Evolutionary conservation across 495 filamentous ascomycete genomes (phyloP).

Genomic region (Trichodelitschia bisporula): DNA sequence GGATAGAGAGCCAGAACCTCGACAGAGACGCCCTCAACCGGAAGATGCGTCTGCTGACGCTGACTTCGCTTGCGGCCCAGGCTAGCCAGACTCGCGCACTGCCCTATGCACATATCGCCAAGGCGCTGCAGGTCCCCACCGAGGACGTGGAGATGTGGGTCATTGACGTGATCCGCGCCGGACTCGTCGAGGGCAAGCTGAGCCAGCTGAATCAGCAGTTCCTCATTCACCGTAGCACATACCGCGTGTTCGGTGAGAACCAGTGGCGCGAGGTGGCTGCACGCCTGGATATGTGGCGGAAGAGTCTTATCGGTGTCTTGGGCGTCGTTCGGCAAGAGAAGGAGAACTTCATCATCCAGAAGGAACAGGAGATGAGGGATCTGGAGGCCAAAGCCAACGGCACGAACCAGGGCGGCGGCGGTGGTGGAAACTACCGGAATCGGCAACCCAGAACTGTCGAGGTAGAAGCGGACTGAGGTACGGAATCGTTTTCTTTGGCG

Average conservation of each 20-base stretch:
- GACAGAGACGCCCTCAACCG: conserved; percentile 38
- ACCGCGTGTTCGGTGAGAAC: conserved; percentile 89
- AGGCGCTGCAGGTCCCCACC: conserved; percentile 51
- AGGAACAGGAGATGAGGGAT: neutral
- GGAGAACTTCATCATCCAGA: conserved; percentile 30
- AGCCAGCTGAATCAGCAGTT: conserved; percentile 78
- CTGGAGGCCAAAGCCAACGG: neutral
- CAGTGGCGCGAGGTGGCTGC: conserved; percentile 90
- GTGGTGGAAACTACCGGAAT: no score
- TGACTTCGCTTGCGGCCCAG: conserved; percentile 66
- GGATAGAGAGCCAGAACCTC: conserved; percentile 44
- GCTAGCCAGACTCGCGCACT: conserved; percentile 51
- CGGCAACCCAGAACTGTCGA: no score
- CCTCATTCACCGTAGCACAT: conserved; percentile 79
- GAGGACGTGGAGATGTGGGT: conserved; percentile 94
- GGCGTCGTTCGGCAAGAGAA: conserved; percentile 53
- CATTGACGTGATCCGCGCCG: conserved; percentile 88
- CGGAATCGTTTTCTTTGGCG: no score
- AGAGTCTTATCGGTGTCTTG: conserved; percentile 48
- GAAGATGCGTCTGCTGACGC: conserved; percentile 88
- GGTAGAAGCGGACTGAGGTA: no score
- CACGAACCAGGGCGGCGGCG: neutral
- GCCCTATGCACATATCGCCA: conserved; percentile 59
- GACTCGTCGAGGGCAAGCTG: conserved; percentile 83
- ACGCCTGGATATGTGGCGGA: conserved; percentile 72